Conservation (phyloP, 2,329 filamentous ascomycete genomes). For the Calycina marina region DNA sequence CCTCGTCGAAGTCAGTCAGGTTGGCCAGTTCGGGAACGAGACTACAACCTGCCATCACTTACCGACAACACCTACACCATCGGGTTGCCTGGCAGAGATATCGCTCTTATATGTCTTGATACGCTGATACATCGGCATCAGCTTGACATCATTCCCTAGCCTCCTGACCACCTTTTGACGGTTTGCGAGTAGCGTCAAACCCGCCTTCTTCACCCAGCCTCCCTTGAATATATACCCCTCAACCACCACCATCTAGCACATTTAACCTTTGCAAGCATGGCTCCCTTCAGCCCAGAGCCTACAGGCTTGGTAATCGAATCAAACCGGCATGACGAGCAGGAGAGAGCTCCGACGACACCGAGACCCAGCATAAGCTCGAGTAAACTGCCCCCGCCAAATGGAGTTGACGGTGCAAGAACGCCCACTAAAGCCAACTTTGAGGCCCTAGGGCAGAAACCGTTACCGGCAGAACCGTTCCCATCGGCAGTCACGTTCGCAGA, state of each 20-base stretch:
- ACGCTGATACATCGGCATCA: neutral
- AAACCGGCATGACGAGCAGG: slow-evolving; percentile 26
- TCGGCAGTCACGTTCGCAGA: slow-evolving; percentile 34
- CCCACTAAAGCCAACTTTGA: slow-evolving; percentile 46
- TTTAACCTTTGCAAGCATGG: slow-evolving; percentile 28
- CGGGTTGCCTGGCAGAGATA: too few species aligned
- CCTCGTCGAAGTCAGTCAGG: too few species aligned
- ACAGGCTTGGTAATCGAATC: slow-evolving; percentile 32
- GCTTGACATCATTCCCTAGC: neutral
- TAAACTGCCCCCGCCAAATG: slow-evolving; percentile 27
- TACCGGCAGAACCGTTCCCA: slow-evolving; percentile 37
- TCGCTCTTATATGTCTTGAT: neutral
- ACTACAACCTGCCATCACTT: too few species aligned
- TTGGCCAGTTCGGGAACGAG: too few species aligned
- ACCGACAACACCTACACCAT: too few species aligned
- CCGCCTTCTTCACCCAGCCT: slow-evolving; percentile 11
- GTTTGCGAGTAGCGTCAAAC: neutral
- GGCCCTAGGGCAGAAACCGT: slow-evolving; percentile 35
- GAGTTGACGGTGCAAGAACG: slow-evolving; percentile 36
- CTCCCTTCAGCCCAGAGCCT: slow-evolving; percentile 47
- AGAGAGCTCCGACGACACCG: slow-evolving; percentile 40
- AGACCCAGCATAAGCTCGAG: slow-evolving; percentile 28
- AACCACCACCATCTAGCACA: slow-evolving; percentile 1
- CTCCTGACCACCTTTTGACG: neutral
- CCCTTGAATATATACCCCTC: slow-evolving; percentile 12